Evolutionary conservation across 257 asterid species (phyloP), one percentile per base, ranked within the genome.

Genomic region (Dorcoceras hygrometricum): DNA sequence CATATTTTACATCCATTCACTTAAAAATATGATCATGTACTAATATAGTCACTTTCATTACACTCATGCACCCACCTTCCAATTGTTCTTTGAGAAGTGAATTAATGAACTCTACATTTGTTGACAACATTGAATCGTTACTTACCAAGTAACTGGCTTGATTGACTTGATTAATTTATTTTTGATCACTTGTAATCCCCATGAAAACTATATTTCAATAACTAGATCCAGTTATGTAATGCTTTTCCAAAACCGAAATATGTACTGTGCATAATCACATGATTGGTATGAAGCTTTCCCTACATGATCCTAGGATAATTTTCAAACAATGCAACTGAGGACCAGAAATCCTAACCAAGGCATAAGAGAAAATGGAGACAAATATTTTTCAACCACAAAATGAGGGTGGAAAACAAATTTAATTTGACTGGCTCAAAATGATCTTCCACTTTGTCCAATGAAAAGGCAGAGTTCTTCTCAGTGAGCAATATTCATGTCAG

Each of bases 371-470:
- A 23, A 63, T 12, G 31, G 22, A 70, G 10, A 32, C 31, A 31
- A 25, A 39, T 9, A 39, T 39, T 11, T 11, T 39, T n/a, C 57
- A 46, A 5, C 25, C 34, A 28, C 53, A 18, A 50, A 25, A 11
- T 24, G 62, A 18, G 20, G 29, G 53, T 60, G 23, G 61, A 65
- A 59, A 68, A 63, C 34, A 50, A n/a, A 70, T 67, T 62, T 76
- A 86, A 90, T 90, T 83, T 77, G 57, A 39, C 71, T 20, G 89
- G 80, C 64, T 75, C 74, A 82, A 83, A 81, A 76, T 86, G 89
- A 79, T 84, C 87, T 59, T 89, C 98, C 67, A 77, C 73, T 60
- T 71, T 76, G 77, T 73, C 76, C 50, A 74, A 73, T 69, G 83
- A 64, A 69, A 80, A 69, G 25, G 83, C 62, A 31, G 80, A 36